Conservation (phyloP, 2,329 filamentous ascomycete species). For the Cadophora malorum region DNA sequence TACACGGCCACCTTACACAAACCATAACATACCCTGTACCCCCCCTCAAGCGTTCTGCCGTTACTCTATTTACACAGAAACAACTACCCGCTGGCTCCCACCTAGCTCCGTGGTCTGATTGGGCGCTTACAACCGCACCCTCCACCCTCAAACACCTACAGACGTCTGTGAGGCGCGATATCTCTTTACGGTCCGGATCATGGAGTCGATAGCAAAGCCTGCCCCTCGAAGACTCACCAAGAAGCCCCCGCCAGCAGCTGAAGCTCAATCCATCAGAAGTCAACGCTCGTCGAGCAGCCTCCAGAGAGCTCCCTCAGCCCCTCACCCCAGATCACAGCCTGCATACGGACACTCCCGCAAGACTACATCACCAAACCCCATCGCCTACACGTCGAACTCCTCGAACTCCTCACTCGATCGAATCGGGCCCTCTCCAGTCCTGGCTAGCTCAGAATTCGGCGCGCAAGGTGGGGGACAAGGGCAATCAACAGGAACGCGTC, state of each 20-base stretch:
- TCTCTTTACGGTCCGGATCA: slow-evolving; percentile 26
- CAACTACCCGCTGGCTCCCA: slow-evolving; percentile 12
- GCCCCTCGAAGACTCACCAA: slow-evolving; percentile 66
- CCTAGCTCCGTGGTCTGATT: slow-evolving; percentile 7
- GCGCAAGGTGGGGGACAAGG: slow-evolving; percentile 34
- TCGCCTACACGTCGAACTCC: slow-evolving; percentile 47
- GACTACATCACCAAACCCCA: slow-evolving; percentile 53
- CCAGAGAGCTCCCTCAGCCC: slow-evolving; percentile 65
- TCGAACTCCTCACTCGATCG: slow-evolving; percentile 46
- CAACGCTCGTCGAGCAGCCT: slow-evolving; percentile 69
- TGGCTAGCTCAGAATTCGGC: slow-evolving; percentile 39
- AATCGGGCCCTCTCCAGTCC: slow-evolving; percentile 42
- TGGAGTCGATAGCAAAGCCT: slow-evolving; percentile 42
- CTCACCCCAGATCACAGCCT: slow-evolving; percentile 47
- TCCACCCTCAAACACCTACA: slow-evolving; percentile 19
- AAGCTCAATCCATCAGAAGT: slow-evolving; percentile 60
- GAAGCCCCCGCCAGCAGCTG: slow-evolving; percentile 57
- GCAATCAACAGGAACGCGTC: slow-evolving; percentile 43
- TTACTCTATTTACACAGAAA: slow-evolving; percentile 8
- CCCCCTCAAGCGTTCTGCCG: slow-evolving; percentile 1
- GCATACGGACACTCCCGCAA: slow-evolving; percentile 48
- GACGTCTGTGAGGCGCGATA: slow-evolving; percentile 19
- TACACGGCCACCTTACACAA: slow-evolving; percentile 2
- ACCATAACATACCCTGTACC: not conserved
- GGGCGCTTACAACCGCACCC: slow-evolving; percentile 13